Evolutionary conservation across 495 filamentous ascomycete species (phyloP).

Genomic region (Penicillium macrosclerotiorum): DNA sequence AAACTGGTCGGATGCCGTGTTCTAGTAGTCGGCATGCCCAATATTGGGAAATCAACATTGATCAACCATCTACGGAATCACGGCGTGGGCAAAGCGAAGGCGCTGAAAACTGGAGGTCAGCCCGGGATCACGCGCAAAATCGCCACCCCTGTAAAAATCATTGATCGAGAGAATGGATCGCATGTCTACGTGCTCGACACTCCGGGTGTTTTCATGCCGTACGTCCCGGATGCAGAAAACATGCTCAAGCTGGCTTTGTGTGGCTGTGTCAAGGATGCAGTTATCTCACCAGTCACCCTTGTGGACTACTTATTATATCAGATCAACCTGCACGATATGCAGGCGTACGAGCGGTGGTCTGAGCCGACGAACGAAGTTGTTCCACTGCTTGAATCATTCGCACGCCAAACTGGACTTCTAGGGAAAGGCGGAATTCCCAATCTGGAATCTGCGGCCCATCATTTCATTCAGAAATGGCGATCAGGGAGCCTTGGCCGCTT

Average conservation of each 20-base stretch:
- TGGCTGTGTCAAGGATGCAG: slow-evolving; percentile 84
- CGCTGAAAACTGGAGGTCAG: slow-evolving; percentile 75
- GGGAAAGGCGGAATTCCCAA: slow-evolving; percentile 71
- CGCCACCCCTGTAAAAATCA: slow-evolving; percentile 77
- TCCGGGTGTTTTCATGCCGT: slow-evolving; percentile 89
- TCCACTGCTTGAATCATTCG: slow-evolving; percentile 65
- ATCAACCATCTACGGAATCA: slow-evolving; percentile 77
- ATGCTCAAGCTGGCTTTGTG: slow-evolving; percentile 93
- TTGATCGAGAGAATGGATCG: slow-evolving; percentile 49
- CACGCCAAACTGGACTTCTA: slow-evolving; percentile 70
- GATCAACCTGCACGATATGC: slow-evolving; percentile 62
- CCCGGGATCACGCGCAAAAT: slow-evolving; percentile 91
- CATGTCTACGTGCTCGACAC: slow-evolving; percentile 70
- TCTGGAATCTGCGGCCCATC: slow-evolving; percentile 71
- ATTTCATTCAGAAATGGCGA: slow-evolving; percentile 84
- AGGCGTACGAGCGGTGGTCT: slow-evolving; percentile 62
- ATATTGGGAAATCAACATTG: slow-evolving; percentile 86
- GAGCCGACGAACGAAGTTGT: slow-evolving; percentile 79
- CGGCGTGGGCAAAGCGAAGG: slow-evolving; percentile 72
- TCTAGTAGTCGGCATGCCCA: slow-evolving; percentile 95
- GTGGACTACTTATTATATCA: slow-evolving; percentile 88
- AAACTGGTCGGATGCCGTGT: slow-evolving; percentile 70
- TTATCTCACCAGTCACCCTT: slow-evolving; percentile 70
- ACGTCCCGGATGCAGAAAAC: slow-evolving; percentile 74
- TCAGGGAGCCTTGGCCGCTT: slow-evolving; percentile 73